Percentiles rank a stretch among this genome's conserved stretches.
These are phyloP conservation scores for Thelephora terrestris DNA, from an alignment of 1,284 basidiomycete genomes.

Conservation along the genomic window DNA sequence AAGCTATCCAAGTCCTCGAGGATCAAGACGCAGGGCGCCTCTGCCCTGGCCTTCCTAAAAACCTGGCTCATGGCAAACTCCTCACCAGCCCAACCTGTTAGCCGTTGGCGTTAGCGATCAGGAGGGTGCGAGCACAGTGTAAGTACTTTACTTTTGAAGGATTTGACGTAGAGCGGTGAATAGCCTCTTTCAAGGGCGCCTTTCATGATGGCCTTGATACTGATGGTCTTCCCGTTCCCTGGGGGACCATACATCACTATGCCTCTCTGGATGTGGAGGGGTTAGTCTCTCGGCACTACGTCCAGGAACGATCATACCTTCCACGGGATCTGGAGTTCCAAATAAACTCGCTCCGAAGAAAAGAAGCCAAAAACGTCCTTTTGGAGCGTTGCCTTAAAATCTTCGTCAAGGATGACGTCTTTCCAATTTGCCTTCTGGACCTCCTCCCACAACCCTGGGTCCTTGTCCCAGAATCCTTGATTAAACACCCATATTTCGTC, in stretches of 20 bases:
- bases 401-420: constrained; percentile 64
- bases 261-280: constrained; percentile 40
- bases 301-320: constrained; percentile 37
- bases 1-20: constrained; percentile 77
- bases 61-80: constrained; percentile 54
- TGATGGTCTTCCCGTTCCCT: constrained; percentile 81
- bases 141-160: constrained; percentile 41
- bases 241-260: constrained; percentile 67
- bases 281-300: neutral
- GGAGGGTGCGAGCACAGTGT: neutral
- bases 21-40: constrained; percentile 65
- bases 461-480: constrained; percentile 56
- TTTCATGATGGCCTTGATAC: constrained; percentile 68
- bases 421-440: constrained; percentile 68
- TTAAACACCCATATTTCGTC: constrained; percentile 73
- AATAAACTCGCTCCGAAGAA: constrained; percentile 58
- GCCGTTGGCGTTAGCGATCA: neutral
- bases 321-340: constrained; percentile 69
- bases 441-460: constrained; percentile 50
- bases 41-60: constrained; percentile 56
- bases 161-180: constrained; percentile 69
- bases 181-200: constrained; percentile 48
- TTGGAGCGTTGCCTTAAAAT: constrained; percentile 55
- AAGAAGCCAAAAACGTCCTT: constrained; percentile 76
- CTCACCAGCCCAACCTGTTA: constrained; percentile 50